These are phyloP conservation scores for Ustilago hordei DNA, from an alignment of 1,284 basidiomycete species.

Conservation along the genomic window DNA sequence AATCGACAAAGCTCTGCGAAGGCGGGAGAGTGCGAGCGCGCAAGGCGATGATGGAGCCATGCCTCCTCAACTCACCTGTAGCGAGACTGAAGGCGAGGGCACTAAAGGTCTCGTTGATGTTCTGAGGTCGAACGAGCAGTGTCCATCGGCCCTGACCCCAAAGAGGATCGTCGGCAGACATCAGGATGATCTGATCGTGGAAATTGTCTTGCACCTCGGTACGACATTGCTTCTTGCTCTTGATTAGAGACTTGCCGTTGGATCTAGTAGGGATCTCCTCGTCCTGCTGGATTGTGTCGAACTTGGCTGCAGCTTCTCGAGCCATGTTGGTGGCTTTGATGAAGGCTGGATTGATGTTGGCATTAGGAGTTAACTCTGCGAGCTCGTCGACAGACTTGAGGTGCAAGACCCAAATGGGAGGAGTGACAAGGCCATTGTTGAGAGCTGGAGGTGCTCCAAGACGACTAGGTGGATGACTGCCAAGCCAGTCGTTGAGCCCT, in stretches of 20 bases:
- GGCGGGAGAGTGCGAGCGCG: constrained; percentile 24
- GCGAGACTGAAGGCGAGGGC: constrained; percentile 24
- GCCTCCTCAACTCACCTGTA: constrained; percentile 16
- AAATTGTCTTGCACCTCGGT: constrained; percentile 28
- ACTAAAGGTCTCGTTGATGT: constrained; percentile 21
- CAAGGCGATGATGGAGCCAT: constrained; percentile 22
- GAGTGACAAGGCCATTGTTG: constrained; percentile 14
- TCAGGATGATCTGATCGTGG: constrained; percentile 29
- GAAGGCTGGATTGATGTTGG: constrained; percentile 4
- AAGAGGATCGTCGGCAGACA: constrained; percentile 22
- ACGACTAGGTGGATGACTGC: constrained; percentile 19
- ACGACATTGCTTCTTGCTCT: constrained; percentile 38
- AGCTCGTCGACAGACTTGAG: constrained; percentile 13
- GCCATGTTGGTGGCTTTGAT: constrained; percentile 15
- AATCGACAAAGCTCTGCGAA: constrained; percentile 8
- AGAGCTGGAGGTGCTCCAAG: constrained; percentile 15
- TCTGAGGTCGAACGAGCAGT: constrained; percentile 13
- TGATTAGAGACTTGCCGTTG: constrained; percentile 6
- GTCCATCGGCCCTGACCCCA: constrained; percentile 44
- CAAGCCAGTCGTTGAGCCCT: constrained; percentile 22
- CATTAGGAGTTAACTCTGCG: constrained; percentile 15
- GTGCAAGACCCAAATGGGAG: constrained; percentile 17
- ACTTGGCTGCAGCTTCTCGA: not conserved
- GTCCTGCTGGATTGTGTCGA: constrained; percentile 19
- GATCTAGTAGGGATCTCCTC: constrained; percentile 19